Conservation (phyloP, 352 stramenopile genomes). For the Phytophthora cajani region DNA sequence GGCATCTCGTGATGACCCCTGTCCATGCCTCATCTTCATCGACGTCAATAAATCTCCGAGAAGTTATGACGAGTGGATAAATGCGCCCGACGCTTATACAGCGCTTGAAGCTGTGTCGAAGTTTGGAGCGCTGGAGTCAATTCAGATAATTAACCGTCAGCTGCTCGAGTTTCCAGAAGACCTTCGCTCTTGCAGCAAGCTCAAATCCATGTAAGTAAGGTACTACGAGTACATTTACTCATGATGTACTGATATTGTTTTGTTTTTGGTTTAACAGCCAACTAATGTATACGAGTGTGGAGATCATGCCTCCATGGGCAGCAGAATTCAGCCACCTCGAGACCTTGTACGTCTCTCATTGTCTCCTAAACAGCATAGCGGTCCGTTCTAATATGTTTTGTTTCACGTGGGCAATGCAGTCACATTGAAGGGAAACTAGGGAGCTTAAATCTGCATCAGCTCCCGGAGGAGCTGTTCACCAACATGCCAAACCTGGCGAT, state of each 20-base stretch:
- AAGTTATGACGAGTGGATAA: slow-evolving; percentile 25
- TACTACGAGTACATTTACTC: no score
- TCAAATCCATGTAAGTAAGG: slow-evolving; percentile 28
- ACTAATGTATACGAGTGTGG: slow-evolving; percentile 24
- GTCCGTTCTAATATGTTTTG: neutral
- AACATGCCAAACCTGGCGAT: slow-evolving; percentile 15
- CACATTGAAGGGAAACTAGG: slow-evolving; percentile 19
- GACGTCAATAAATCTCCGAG: slow-evolving; percentile 25
- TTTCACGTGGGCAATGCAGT: neutral
- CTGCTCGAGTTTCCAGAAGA: slow-evolving; percentile 18
- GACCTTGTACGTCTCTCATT: slow-evolving; percentile 23
- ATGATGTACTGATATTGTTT: no score
- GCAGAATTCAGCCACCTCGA: slow-evolving; percentile 23
- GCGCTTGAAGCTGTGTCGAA: slow-evolving; percentile 19
- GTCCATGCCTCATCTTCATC: slow-evolving; percentile 28
- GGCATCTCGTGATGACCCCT: slow-evolving; percentile 4
- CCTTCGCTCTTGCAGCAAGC: slow-evolving; percentile 12
- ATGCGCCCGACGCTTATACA: slow-evolving; percentile 12
- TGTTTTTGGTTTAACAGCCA: neutral
- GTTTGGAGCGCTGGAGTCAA: slow-evolving; percentile 19
- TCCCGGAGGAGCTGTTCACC: slow-evolving; percentile 14
- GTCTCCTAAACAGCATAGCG: neutral
- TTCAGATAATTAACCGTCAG: slow-evolving; percentile 37
- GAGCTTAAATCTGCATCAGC: slow-evolving; percentile 9
- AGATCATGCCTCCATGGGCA: slow-evolving; percentile 16